These are phyloP conservation scores for Ceratopteris richardii DNA, from an alignment of 75 land plant species.

Conservation along the genomic window DNA sequence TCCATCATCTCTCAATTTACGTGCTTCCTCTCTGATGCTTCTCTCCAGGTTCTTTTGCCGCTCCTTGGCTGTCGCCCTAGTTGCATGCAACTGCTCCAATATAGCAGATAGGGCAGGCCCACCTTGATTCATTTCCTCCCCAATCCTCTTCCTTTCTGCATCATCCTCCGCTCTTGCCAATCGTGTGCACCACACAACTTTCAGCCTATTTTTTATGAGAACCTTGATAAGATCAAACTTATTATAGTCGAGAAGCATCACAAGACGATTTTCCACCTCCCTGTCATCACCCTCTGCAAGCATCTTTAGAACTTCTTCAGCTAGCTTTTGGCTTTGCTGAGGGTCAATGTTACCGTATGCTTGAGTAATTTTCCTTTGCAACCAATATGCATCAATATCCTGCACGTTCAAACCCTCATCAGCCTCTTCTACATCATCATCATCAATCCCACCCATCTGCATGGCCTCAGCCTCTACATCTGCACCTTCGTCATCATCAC, in stretches of 20 bases:
- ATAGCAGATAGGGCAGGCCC: slow-evolving; percentile 57
- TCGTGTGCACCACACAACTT: slow-evolving; percentile 86
- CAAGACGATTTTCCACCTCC: slow-evolving; percentile 69
- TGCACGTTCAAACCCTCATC: slow-evolving; percentile 84
- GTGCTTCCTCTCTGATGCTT: slow-evolving; percentile 94
- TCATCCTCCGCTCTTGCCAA: slow-evolving; percentile 88
- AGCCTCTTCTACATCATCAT: slow-evolving; percentile 78
- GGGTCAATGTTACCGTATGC: slow-evolving; percentile 82
- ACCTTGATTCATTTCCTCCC: slow-evolving; percentile 68
- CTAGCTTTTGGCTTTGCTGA: slow-evolving; percentile 81
- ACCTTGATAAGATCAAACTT: slow-evolving; percentile 83
- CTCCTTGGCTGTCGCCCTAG: slow-evolving; percentile 93
- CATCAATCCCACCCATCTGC: slow-evolving; percentile 88
- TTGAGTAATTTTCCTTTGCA: slow-evolving; percentile 89
- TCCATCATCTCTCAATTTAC: slow-evolving; percentile 73
- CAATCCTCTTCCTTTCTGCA: slow-evolving; percentile 73
- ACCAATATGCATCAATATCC: slow-evolving; percentile 99
- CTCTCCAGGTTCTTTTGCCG: slow-evolving; percentile 82
- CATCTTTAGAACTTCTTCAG: slow-evolving; percentile 52
- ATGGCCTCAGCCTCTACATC: slow-evolving; percentile 59
- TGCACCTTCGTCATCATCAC: slow-evolving; percentile 45
- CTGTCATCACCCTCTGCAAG: slow-evolving; percentile 75
- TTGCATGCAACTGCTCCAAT: slow-evolving; percentile 92
- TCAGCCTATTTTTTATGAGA: slow-evolving; percentile 62
- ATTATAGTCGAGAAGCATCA: slow-evolving; percentile 72